Conservation (phyloP, 495 filamentous ascomycete genomes). For the Cudoniella acicularis region DNA sequence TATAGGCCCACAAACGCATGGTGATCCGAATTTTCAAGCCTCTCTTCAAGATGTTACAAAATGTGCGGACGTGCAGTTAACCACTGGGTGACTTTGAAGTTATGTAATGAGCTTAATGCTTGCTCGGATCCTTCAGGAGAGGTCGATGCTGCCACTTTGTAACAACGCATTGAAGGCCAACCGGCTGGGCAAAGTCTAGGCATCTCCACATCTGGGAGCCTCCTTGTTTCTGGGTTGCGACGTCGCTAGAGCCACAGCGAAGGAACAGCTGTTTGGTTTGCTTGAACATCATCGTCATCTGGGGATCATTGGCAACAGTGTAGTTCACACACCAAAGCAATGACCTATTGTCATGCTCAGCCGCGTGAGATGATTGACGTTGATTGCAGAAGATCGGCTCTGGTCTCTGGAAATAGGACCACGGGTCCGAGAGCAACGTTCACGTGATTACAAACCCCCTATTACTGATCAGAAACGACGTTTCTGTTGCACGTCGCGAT, state of each 20-base stretch:
- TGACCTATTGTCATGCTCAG: no score
- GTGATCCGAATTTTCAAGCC: background rate
- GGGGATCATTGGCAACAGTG: no score
- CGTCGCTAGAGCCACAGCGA: no score
- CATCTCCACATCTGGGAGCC: background rate
- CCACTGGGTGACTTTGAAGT: background rate
- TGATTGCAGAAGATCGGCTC: no score
- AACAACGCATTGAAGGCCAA: background rate
- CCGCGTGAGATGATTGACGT: no score
- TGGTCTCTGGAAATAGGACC: no score
- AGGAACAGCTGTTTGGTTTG: no score
- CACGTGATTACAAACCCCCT: background rate
- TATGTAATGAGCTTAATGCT: background rate
- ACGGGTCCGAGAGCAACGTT: no score
- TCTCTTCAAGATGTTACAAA: background rate
- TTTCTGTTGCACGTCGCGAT: slow-evolving; percentile 2
- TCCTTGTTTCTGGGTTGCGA: no score
- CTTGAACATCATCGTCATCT: no score
- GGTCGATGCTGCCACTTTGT: background rate
- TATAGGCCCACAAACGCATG: background rate
- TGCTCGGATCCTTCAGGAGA: background rate
- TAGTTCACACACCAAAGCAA: no score
- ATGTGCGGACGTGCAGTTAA: background rate
- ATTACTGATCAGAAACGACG: background rate
- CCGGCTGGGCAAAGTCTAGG: background rate